Base-by-base conservation (phyloP, 371 early-diverging fungal genomes). In the Mucor velutinosus region DNA sequence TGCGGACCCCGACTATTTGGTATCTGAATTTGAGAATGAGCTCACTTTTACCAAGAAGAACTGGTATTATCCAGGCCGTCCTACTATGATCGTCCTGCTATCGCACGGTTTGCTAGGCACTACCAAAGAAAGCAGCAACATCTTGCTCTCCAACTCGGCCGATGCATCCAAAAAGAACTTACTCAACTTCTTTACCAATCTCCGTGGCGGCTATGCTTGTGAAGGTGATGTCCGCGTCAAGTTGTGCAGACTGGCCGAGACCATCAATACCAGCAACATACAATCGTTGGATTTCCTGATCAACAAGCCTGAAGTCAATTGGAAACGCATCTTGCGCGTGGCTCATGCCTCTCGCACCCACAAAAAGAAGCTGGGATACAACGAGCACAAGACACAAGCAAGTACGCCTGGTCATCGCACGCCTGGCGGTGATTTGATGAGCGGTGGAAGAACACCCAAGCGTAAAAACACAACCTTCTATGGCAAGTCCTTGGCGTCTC, bases 251-350 rank as follows among this genome's bases (percentile, higher is more conserved):
- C 67, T 95, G 35, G 72, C 80, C 7, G 94, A 95, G 71, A 84
- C 93, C 76, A 81, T 93, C 66, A 87, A 85, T 69, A 93, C 93
- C 0, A 86, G 91, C 12, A 90, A 89, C 65, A 89, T 95, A 58
- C 91, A 92, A 64, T 89, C 89, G 1, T 81, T 95, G 32, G 95
- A 94, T 73, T 95, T 94, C 74, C 75, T 95, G 75, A 86, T 91
- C n/a, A 83, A 83, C 66, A 88, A 88, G 74, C 81, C 87, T 29
- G 88, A 88, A 39, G 80, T 85, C 39, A 89, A 93, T 47, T 93
- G 93, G 93, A 71, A 89, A 29, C 76, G 77, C 5, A 85, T 92
- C 17, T 74, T 93, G 37, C 76, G 82, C 19, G 87, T 76, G 4
- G 82, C 83, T 15, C 74, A 76, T 41, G 75, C 79, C n/a, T 76